Conservation (phyloP, 163 green algal genomes). For the Chloromonas sp. region DNA sequence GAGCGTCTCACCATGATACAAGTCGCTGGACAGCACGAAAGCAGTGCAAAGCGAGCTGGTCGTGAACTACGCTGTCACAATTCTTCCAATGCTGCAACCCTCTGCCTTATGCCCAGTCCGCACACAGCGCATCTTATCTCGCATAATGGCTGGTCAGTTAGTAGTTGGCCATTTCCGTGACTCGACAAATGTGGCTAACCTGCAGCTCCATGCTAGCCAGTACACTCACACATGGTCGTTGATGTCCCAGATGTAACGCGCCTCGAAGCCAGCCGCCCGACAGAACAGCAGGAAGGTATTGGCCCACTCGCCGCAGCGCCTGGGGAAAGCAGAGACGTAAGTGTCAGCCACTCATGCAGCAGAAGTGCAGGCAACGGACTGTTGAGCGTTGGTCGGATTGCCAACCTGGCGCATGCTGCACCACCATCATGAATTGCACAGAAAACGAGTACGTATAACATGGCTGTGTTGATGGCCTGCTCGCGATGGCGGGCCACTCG, state of each 20-base stretch:
- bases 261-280: constrained; percentile 22
- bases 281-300: constrained; percentile 36
- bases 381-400: no score
- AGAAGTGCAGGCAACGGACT: no score
- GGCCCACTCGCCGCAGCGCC: constrained; percentile 34
- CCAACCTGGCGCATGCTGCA: constrained; percentile 3
- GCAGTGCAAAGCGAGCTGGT: no score
- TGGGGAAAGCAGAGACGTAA: background rate
- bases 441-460: background rate
- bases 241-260: constrained; percentile 26
- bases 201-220: background rate
- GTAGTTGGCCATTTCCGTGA: background rate
- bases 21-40: no score
- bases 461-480: background rate
- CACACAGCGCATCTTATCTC: no score
- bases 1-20: no score
- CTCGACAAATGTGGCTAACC: background rate
- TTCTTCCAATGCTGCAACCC: no score
- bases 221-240: constrained; percentile 18
- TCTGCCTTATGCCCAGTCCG: no score
- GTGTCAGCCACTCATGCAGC: no score
- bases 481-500: background rate
- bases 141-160: background rate
- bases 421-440: background rate
- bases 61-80: no score